These are phyloP conservation scores for cucumber (Cucumis sativus) DNA, from an alignment of 306 rosid species.

Conservation along the genomic window Cucumber_9930_V3 NC_026655.2:1814501-1815000, in stretches of 20 bases:
- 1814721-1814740: not conserved
- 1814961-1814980: slow-evolving; percentile 77
- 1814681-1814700: not conserved
- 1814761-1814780: not conserved
- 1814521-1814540: not conserved
- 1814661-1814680: not conserved
- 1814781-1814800: slow-evolving; percentile 3
- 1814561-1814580: not conserved
- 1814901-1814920: not conserved
- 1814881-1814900: not conserved
- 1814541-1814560: not conserved
- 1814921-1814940: not conserved
- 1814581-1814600: too few relatives aligned
- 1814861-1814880: slow-evolving; percentile 12
- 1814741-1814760: not conserved
- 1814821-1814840: slow-evolving; percentile 87
- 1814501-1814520: not conserved
- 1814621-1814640: not conserved
- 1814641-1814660: not conserved
- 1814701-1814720: not conserved
- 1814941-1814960: not conserved
- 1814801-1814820: slow-evolving; percentile 92
- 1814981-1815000: slow-evolving; percentile 66
- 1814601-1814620: not conserved
- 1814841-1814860: slow-evolving; percentile 47